These are phyloP conservation scores for Vachellia pachyceras DNA, from an alignment of 306 rosid species.

Conservation along the genomic window DNA sequence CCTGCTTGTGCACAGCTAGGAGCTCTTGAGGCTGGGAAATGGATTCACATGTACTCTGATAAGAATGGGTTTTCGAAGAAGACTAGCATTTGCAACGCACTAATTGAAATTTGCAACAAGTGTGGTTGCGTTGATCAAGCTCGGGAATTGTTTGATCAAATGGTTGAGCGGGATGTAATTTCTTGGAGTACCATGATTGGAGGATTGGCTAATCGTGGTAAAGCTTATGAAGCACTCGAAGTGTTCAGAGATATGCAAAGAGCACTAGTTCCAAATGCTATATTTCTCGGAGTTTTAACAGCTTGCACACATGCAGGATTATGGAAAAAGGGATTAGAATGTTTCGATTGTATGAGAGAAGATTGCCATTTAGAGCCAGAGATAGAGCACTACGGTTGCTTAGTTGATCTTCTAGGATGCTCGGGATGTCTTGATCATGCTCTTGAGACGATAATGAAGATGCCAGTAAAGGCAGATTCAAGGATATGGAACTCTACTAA, in stretches of 20 bases:
- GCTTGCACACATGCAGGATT: constrained; percentile 82
- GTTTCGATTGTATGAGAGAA: constrained; percentile 61
- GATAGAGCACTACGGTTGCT: constrained; percentile 80
- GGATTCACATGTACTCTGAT: constrained; percentile 73
- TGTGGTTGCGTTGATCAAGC: constrained; percentile 77
- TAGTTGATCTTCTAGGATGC: constrained; percentile 87
- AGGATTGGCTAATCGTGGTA: constrained; percentile 76
- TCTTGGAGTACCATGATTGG: constrained; percentile 88
- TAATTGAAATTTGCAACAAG: constrained; percentile 81
- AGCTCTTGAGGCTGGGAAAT: constrained; percentile 82
- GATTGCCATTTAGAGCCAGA: constrained; percentile 52
- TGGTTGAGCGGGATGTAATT: constrained; percentile 66
- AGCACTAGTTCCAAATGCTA: constrained; percentile 59
- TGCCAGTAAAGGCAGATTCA: constrained; percentile 74
- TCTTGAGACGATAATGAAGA: constrained; percentile 57
- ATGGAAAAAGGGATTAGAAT: constrained; percentile 69
- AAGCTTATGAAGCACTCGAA: constrained; percentile 61
- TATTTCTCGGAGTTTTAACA: constrained; percentile 70
- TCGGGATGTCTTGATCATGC: constrained; percentile 68
- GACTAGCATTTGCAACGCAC: constrained; percentile 62
- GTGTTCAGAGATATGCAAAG: constrained; percentile 68
- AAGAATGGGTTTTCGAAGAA: constrained; percentile 48
- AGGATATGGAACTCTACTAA: constrained; percentile 88
- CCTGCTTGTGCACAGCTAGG: constrained; percentile 87
- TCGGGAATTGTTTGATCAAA: constrained; percentile 56